Evolutionary conservation across 192 early-diverging fungal species (phyloP).

Genomic region (Gonapodya sp.): DNA sequence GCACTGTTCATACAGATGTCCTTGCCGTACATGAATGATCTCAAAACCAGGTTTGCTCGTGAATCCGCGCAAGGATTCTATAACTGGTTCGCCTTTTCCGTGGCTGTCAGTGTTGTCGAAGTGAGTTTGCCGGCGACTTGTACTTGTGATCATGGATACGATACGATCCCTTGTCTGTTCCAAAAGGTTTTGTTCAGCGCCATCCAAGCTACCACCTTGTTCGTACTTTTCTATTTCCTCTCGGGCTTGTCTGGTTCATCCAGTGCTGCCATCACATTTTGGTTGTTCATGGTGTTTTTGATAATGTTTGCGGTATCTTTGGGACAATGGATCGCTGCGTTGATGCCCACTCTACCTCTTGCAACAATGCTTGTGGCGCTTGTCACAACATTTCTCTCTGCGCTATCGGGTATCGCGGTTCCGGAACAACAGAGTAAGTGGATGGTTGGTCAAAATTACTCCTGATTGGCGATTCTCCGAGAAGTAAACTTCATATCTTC

Average conservation of each 20-base stretch:
- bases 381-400: background rate
- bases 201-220: slow-evolving; percentile 40
- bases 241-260: slow-evolving; percentile 33
- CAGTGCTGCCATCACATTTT: slow-evolving; percentile 48
- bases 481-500: too few species aligned
- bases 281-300: slow-evolving; percentile 38
- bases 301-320: slow-evolving; percentile 43
- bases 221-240: slow-evolving; percentile 51
- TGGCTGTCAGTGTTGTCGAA: slow-evolving; percentile 55
- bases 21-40: slow-evolving; percentile 24
- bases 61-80: slow-evolving; percentile 64
- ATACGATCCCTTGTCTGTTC: slow-evolving; percentile 47
- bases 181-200: slow-evolving; percentile 53
- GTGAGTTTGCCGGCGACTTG: slow-evolving; percentile 14
- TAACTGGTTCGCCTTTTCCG: slow-evolving; percentile 54
- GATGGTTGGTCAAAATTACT: too few species aligned
- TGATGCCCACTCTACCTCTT: slow-evolving; percentile 25
- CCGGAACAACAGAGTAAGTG: background rate
- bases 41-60: slow-evolving; percentile 34
- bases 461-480: too few species aligned
- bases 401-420: background rate
- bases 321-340: slow-evolving; percentile 47
- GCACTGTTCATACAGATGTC: slow-evolving; percentile 35
- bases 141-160: slow-evolving; percentile 63
- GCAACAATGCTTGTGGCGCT: background rate